Evolutionary conservation across 2,329 filamentous ascomycete genomes (phyloP).

Genomic region (Aureobasidium lini): DNA sequence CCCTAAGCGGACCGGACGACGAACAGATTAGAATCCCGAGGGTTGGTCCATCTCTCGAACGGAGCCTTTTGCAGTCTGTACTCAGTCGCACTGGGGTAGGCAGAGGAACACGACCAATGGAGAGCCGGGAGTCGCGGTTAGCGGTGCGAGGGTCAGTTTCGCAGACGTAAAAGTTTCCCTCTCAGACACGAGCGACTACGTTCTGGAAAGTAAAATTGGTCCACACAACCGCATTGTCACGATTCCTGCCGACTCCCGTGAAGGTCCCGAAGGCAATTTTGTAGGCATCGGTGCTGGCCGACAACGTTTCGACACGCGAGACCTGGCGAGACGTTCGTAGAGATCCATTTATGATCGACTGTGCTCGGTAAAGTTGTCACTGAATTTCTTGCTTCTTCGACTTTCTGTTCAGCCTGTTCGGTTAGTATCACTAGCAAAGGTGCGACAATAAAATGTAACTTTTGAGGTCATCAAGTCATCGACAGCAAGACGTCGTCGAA

Average conservation of each 20-base stretch:
- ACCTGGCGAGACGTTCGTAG: constrained; percentile 4
- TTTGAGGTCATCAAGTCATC: neutral
- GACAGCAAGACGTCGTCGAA: neutral
- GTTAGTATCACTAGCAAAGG: neutral
- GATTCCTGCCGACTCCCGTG: neutral
- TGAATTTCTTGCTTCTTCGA: neutral
- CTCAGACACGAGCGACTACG: neutral
- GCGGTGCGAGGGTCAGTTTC: constrained; percentile 11
- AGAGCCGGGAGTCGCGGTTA: neutral
- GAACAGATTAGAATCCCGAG: neutral
- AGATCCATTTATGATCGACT: constrained; percentile 10
- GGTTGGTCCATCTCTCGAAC: neutral
- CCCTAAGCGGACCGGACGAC: constrained; percentile 1
- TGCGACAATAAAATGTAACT: neutral
- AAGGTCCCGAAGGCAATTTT: constrained; percentile 1
- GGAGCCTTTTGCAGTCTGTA: constrained; percentile 9
- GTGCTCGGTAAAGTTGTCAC: neutral
- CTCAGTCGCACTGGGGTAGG: neutral
- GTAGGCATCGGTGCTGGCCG: neutral
- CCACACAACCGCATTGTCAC: neutral
- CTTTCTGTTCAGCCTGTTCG: neutral
- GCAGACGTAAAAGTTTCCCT: constrained; percentile 2
- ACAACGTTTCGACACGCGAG: constrained; percentile 11
- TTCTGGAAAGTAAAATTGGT: constrained; percentile 8
- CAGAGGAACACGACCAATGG: constrained; percentile 2